Percentiles rank a stretch among this genome's conserved stretches.
These are phyloP conservation scores for Botrytis hyacinthi DNA, from an alignment of 2,329 filamentous ascomycete genomes.

Conservation along the genomic window DNA sequence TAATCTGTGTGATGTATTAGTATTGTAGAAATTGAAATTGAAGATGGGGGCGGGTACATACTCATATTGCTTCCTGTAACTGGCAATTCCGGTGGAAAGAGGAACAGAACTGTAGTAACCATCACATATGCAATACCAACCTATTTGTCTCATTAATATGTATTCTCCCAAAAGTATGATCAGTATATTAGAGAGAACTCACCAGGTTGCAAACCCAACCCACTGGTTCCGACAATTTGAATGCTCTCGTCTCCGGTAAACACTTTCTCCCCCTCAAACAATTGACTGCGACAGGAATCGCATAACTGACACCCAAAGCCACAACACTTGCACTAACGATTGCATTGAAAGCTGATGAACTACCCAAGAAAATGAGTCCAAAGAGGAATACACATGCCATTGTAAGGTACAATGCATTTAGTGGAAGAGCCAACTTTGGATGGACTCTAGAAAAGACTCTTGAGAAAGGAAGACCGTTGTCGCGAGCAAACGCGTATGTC, in stretches of 20 bases:
- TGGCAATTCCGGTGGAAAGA: constrained; percentile 59
- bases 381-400: constrained; percentile 61
- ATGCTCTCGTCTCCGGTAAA: constrained; percentile 56
- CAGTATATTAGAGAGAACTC: constrained; percentile 38
- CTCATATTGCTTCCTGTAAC: constrained; percentile 62
- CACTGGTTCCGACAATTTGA: constrained; percentile 52
- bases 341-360: constrained; percentile 66
- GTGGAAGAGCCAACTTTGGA: constrained; percentile 57
- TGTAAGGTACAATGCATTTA: constrained; percentile 65
- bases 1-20: constrained; percentile 25
- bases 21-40: not conserved
- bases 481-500: constrained; percentile 65
- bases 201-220: constrained; percentile 58
- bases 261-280: constrained; percentile 63
- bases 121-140: constrained; percentile 56
- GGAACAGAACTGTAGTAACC: constrained; percentile 61
- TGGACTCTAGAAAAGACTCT: constrained; percentile 61
- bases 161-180: constrained; percentile 23
- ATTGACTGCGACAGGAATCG: constrained; percentile 69
- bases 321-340: constrained; percentile 70
- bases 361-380: constrained; percentile 65
- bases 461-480: constrained; percentile 64
- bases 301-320: constrained; percentile 69
- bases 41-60: constrained; percentile 27
- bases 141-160: constrained; percentile 23